phyloP scores from a whole-genome alignment of 2,329 filamentous ascomycete species.

The Graphilbum ipis-grandicollis region DNA sequence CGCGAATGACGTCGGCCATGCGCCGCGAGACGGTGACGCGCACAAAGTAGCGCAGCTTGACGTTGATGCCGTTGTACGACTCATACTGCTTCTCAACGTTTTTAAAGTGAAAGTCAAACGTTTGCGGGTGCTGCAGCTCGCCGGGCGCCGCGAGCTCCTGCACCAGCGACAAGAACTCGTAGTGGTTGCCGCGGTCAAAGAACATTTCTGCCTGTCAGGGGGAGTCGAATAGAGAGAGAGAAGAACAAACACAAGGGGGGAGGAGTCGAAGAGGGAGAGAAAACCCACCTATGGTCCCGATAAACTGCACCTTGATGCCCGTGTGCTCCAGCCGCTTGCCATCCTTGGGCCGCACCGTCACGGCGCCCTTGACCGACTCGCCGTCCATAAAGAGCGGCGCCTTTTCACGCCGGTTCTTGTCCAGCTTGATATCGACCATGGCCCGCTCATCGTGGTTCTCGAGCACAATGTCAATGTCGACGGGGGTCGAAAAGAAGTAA shows the following conservation, averaged over 20 bases:
- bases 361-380: constrained; percentile 90
- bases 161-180: constrained; percentile 93
- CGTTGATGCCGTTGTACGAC: constrained; percentile 98
- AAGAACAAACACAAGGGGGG: neutral
- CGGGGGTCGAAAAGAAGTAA: constrained; percentile 93
- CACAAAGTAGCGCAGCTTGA: constrained; percentile 96
- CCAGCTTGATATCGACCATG: constrained; percentile 94
- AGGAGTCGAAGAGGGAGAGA: neutral
- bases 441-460: constrained; percentile 86
- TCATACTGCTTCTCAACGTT: constrained; percentile 99
- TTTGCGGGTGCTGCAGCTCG: constrained; percentile 96
- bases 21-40: constrained; percentile 89
- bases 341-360: constrained; percentile 92
- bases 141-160: constrained; percentile 94
- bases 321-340: constrained; percentile 96
- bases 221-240: neutral
- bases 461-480: constrained; percentile 97
- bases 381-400: constrained; percentile 95
- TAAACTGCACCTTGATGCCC: constrained; percentile 98
- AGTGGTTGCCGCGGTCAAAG: constrained; percentile 97
- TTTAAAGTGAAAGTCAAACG: constrained; percentile 99
- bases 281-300: constrained; percentile 76
- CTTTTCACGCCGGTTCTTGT: constrained; percentile 95
- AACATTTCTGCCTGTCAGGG: constrained; percentile 67
- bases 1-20: constrained; percentile 95